Percentiles rank a stretch among this genome's conserved stretches.
phyloP scores from a whole-genome alignment of 495 filamentous ascomycete genomes.

The Podospora sp. region DNA sequence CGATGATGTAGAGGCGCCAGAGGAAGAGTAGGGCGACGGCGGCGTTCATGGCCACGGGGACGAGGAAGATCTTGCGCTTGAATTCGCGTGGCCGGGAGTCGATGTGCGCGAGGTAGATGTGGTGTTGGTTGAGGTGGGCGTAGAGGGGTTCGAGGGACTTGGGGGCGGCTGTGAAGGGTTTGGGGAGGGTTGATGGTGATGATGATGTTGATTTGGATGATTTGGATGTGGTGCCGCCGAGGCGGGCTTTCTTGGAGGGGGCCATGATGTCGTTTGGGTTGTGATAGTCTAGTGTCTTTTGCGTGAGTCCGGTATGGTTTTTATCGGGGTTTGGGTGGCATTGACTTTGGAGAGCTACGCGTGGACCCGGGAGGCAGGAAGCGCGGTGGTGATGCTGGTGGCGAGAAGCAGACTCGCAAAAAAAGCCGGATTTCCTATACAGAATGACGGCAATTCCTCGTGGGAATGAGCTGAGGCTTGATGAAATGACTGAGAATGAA shows the following conservation, averaged over 20 bases:
- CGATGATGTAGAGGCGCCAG: conserved; percentile 61
- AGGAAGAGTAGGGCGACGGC: conserved; percentile 59
- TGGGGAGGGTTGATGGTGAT: conserved; percentile 42
- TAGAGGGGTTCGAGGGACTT: conserved; percentile 62
- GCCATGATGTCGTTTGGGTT: conserved; percentile 18
- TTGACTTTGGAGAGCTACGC: not conserved
- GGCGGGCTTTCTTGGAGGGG: conserved; percentile 30
- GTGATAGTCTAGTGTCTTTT: not conserved
- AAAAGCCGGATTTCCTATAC: not conserved
- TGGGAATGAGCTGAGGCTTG: conserved; percentile 1
- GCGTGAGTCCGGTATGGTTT: not conserved
- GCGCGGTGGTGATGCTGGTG: not conserved
- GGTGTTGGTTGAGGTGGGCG: conserved; percentile 57
- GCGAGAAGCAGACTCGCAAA: not conserved
- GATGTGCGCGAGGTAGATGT: conserved; percentile 80
- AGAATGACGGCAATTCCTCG: no score
- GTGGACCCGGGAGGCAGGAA: not conserved
- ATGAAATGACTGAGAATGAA: not conserved
- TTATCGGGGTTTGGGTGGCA: not conserved
- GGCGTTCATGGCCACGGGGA: conserved; percentile 71
- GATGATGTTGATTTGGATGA: conserved; percentile 14
- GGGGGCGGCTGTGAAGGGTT: conserved; percentile 66
- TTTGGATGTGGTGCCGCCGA: conserved; percentile 11
- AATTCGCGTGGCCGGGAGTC: conserved; percentile 63
- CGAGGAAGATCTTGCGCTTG: conserved; percentile 76